Evolutionary conservation across 495 filamentous ascomycete species (phyloP), one percentile per base, ranked within the genome.

Genomic region (Trichoderma parareesei): DNA sequence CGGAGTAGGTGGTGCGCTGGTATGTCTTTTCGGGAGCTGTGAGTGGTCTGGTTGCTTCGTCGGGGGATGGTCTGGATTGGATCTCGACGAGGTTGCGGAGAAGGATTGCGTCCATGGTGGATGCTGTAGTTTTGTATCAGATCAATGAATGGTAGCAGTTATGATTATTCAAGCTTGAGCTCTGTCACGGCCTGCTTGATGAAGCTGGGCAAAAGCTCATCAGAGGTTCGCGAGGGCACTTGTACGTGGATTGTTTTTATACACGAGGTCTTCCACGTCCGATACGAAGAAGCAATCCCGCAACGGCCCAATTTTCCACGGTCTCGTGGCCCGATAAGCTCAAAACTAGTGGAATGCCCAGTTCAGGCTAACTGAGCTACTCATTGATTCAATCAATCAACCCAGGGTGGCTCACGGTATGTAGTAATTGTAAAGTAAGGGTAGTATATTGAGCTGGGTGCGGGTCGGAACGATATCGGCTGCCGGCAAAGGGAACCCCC

Each of bases 1-100:
- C 76, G 16, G 75, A 76, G 53, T 80, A 77, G 0, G 70, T 76
- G 65, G 70, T 76, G 65, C 75, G 67, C 1, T 74, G 71, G 2
- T 75, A 66, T 43, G 70, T 75, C 61, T 69, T 75, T 66, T 71
- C 59, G 9, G 79, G 79, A 7, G 74, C 71, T 18, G 66, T 71
- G 43, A 73, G 64, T 38, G 64, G 2, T 43, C 68, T 66, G 10
- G 20, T 41, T 53, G 65, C 60, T 40, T 65, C 64, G 6, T 55
- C 60, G 35, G 42, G 10, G 27, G 55, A 64, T 9, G 42, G n/a
- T 69, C 62, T 33, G 41, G 63, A 59, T 55, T 48, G 37, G 63
- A 64, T 42, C 16, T 59, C 48, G 3, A 64, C 48, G 37, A 64
- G 38, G 63, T 59, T 64, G 10, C 40, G 62, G 8, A 64, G 46